Base-by-base conservation (phyloP, 2,329 filamentous ascomycete genomes). In the Thelonectria blattea region DNA sequence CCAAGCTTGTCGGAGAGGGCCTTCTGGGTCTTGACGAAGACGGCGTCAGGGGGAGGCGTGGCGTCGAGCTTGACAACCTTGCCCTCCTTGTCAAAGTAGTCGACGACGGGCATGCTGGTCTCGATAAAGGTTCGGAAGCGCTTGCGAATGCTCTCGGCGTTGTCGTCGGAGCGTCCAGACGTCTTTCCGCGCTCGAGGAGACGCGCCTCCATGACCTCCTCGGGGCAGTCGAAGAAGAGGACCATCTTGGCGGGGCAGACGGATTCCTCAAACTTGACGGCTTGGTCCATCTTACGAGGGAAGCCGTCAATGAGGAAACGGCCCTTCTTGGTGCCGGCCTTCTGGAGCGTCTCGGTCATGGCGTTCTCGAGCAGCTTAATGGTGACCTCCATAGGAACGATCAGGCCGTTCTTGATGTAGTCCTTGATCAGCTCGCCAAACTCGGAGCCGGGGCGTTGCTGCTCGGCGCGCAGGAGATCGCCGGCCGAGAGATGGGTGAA, bases 361-460 rank as follows among this genome's bases (percentile, higher is more conserved):
- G 93, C 92, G 77, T 97, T 96, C 79, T 97, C 93, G 45, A 99
- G 85, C 37, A 99, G 81, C 71, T 93, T 90, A 61, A 99, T 90
- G 5, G 95, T 99, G 52, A 98, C 93, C 78, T 98, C 94, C 92
- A 97, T 96, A n/a, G 95, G 95, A 65, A 99, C 95, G 76, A 99
- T 99, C 70, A 88, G 88, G 61, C 95, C 95, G 75, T 99, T 90
- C 74, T 90, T 91, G 83, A 99, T 99, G 81, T 95, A 93, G 69
- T 90, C 85, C 75, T 90, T 90, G 85, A 99, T 99, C 80, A 98
- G 85, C 67, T 93, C 87, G 75, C 95, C 95, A 76, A 96, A 98
- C 78, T 97, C 84, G 66, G 88, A 92, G 59, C 92, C 93, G 0
- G 87, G 85, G 5, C 94, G 91, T 73, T 94, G 85, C 80, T 98